phyloP scores from a whole-genome alignment of 2,329 filamentous ascomycete species.

The Proliferodiscus dingleyae region DNA sequence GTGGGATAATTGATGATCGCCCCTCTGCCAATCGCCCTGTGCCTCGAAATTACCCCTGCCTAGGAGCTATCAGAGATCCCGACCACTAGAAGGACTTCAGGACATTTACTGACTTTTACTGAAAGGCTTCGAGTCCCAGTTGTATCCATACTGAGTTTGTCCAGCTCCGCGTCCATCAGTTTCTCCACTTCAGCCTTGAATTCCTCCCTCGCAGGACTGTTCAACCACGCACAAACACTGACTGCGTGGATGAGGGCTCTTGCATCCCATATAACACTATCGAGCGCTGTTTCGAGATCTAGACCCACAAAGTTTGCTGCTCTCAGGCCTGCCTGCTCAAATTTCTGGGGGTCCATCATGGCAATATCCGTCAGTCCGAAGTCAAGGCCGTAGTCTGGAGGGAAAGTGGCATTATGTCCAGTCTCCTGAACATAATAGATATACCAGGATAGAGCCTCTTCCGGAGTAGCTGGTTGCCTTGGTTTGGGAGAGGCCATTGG shows the following conservation, averaged over 20 bases:
- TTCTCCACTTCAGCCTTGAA: slow-evolving; percentile 2
- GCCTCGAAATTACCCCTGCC: neutral
- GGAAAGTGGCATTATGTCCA: neutral
- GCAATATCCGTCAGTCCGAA: neutral
- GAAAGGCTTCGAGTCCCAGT: neutral
- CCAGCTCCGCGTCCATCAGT: slow-evolving; percentile 6
- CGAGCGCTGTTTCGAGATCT: neutral
- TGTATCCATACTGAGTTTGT: neutral
- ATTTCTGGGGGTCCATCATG: neutral
- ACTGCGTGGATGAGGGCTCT: neutral
- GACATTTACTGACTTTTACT: neutral
- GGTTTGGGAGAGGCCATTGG: neutral
- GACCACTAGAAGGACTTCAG: neutral
- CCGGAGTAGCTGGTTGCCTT: neutral
- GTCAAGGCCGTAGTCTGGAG: neutral
- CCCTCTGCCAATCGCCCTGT: neutral
- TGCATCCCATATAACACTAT: neutral
- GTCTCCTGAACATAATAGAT: neutral
- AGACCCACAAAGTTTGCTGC: neutral
- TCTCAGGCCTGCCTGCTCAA: neutral
- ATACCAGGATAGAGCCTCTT: slow-evolving; percentile 1
- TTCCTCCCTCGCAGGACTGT: neutral
- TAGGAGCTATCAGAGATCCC: neutral
- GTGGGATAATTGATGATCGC: neutral
- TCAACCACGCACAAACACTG: neutral